Conservation (phyloP, 805 yeast genomes). For the Pichia membranifaciens region DNA sequence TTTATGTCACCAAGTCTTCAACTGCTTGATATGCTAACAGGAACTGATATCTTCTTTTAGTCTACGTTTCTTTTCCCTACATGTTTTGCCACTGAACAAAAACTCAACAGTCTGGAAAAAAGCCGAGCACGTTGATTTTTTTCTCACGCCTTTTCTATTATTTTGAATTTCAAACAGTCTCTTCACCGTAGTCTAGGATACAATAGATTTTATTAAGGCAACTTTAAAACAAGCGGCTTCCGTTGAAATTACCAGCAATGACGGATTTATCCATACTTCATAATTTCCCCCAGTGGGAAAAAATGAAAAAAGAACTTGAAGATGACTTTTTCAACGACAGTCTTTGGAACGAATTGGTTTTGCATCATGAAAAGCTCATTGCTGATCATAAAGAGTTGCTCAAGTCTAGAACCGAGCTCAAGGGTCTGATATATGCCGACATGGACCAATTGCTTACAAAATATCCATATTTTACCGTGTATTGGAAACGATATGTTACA, state of each 20-base stretch:
- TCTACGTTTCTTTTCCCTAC: not conserved
- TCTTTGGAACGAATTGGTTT: slow-evolving; percentile 25
- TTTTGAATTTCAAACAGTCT: not conserved
- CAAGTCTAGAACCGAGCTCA: slow-evolving; percentile 15
- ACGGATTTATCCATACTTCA: slow-evolving; percentile 6
- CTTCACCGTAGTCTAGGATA: no score
- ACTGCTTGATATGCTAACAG: no score
- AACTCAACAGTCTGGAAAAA: not conserved
- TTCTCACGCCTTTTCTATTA: no score
- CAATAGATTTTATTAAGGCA: no score
- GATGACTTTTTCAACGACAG: slow-evolving; percentile 22
- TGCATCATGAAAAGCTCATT: slow-evolving; percentile 22
- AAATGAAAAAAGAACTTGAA: slow-evolving; percentile 15
- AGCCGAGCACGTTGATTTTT: not conserved
- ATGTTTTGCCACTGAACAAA: not conserved
- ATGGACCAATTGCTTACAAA: slow-evolving; percentile 40
- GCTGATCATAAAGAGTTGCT: slow-evolving; percentile 18
- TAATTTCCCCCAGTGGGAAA: slow-evolving; percentile 28
- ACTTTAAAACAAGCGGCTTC: no score
- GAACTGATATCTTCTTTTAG: not conserved
- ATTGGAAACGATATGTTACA: slow-evolving; percentile 60
- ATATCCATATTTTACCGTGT: slow-evolving; percentile 53
- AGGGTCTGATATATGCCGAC: slow-evolving; percentile 21
- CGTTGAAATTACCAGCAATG: not conserved
- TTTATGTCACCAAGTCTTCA: not conserved